Evolutionary conservation across 768 basidiomycete genomes (phyloP).

Genomic region (Mycena amicta): DNA sequence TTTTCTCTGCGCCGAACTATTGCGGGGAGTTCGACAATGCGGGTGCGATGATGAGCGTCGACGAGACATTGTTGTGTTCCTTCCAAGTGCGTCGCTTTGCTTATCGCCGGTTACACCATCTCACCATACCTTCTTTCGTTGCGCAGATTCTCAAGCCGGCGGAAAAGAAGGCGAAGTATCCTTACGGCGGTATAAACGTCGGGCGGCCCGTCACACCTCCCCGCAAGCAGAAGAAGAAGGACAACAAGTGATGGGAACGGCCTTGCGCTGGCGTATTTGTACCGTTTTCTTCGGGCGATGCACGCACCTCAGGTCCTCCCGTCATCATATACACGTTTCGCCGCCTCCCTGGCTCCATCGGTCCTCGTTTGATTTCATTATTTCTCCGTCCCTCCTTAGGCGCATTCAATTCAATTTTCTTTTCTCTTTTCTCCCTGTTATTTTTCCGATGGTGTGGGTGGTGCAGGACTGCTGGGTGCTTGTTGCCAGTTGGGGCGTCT

Average conservation of each 20-base stretch:
- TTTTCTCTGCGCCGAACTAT: slow-evolving; percentile 97
- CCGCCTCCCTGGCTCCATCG: neutral
- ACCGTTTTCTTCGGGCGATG: neutral
- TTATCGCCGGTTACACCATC: neutral
- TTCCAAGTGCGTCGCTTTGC: neutral
- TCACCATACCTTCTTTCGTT: neutral
- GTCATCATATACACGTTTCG: neutral
- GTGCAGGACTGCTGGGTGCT: neutral
- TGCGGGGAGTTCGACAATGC: slow-evolving; percentile 99
- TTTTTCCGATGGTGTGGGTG: too few relatives aligned
- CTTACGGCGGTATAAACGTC: slow-evolving; percentile 85
- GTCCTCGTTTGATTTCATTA: neutral
- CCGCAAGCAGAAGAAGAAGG: slow-evolving; percentile 98
- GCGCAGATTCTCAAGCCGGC: slow-evolving; percentile 55
- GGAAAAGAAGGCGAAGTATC: slow-evolving; percentile 97
- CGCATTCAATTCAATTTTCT: neutral
- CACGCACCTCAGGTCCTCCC: neutral
- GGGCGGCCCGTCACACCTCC: slow-evolving; percentile 92
- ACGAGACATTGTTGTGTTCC: slow-evolving; percentile 95
- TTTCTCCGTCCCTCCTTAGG: neutral
- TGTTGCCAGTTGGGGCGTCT: neutral
- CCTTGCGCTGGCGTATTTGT: neutral
- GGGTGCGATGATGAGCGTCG: slow-evolving; percentile 99
- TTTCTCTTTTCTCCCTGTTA: neutral
- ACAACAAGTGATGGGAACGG: slow-evolving; percentile 51